A percentile compares a stretch with the other conserved stretches of the same genome.
Conservation (phyloP, 2,329 filamentous ascomycete genomes). For the Dothidotthia symphoricarpi region DNA sequence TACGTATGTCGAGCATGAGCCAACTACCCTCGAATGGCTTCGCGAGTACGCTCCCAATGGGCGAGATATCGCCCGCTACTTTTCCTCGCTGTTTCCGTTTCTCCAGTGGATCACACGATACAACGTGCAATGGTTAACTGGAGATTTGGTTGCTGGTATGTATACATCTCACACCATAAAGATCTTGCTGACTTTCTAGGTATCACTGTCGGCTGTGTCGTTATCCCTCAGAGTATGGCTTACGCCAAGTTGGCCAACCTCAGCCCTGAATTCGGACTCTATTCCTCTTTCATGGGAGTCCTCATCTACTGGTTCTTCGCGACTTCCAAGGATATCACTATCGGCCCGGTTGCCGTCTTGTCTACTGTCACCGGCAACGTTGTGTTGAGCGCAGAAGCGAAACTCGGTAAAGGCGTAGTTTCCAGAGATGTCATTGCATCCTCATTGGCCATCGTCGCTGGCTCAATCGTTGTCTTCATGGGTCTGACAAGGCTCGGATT, state of each 20-base stretch:
- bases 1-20: slow-evolving; percentile 77
- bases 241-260: slow-evolving; percentile 83
- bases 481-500: slow-evolving; percentile 80
- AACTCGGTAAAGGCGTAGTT: slow-evolving; percentile 40
- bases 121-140: slow-evolving; percentile 83
- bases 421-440: slow-evolving; percentile 47
- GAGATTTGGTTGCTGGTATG: slow-evolving; percentile 84
- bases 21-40: slow-evolving; percentile 72
- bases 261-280: slow-evolving; percentile 77
- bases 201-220: slow-evolving; percentile 72
- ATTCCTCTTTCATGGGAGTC: slow-evolving; percentile 95
- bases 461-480: slow-evolving; percentile 75
- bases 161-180: slow-evolving; percentile 1
- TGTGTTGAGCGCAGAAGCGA: slow-evolving; percentile 59
- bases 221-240: slow-evolving; percentile 96
- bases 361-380: slow-evolving; percentile 86
- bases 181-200: slow-evolving; percentile 42
- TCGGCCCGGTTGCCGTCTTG: slow-evolving; percentile 92
- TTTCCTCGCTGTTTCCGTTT: slow-evolving; percentile 79
- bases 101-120: slow-evolving; percentile 84
- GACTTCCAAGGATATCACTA: slow-evolving; percentile 97
- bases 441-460: slow-evolving; percentile 74
- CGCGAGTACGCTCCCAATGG: slow-evolving; percentile 60
- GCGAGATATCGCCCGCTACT: slow-evolving; percentile 58
- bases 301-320: slow-evolving; percentile 97